Conservation (phyloP, 164 flowering plant species). For the Brasenia schreberi region DNA sequence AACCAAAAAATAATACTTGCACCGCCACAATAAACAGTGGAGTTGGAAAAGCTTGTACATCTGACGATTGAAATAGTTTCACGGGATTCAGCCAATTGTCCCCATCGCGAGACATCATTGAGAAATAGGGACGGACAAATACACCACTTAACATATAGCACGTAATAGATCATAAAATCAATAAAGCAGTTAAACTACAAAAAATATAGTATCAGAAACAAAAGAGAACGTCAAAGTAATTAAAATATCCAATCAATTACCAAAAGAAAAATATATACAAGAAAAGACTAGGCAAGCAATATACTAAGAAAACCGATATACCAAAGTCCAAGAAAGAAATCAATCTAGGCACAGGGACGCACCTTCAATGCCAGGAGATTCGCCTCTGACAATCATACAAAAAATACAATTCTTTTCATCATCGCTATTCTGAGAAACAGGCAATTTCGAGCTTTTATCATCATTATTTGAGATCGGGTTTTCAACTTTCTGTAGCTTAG, state of each 20-base stretch:
- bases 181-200: background rate
- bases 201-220: background rate
- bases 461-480: background rate
- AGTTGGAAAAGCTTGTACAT: no score
- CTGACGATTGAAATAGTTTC: no score
- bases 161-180: background rate
- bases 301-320: background rate
- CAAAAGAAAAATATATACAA: no score
- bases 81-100: no score
- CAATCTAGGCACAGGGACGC: background rate
- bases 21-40: no score
- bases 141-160: background rate
- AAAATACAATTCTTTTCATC: slow-evolving; percentile 42
- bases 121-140: no score
- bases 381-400: slow-evolving; percentile 59
- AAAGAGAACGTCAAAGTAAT: background rate
- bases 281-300: background rate
- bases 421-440: background rate
- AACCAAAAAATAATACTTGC: no score
- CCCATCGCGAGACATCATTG: no score
- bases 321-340: background rate
- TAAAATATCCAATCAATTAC: background rate
- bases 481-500: background rate
- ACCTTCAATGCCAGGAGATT: slow-evolving; percentile 63
- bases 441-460: background rate